Base-by-base conservation (phyloP, 2,329 filamentous ascomycete species). In the Sclerotinia sclerotiorum region DNA sequence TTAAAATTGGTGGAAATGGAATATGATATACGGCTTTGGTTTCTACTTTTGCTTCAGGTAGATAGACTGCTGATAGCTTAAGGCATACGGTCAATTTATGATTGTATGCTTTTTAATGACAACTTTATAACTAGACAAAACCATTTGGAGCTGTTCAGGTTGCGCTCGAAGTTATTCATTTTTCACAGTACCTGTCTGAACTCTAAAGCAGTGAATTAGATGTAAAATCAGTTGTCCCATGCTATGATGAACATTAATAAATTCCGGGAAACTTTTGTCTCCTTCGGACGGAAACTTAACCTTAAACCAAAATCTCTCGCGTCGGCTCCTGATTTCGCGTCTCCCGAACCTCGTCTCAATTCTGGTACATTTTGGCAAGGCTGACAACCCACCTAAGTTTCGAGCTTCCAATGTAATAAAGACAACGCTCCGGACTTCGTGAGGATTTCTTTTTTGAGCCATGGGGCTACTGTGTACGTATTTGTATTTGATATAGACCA, bases 381-480 rank as follows among this genome's bases (percentile, higher is more conserved):
- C 62, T 65, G 65, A 67, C 48, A 62, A 67, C 24, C 57, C 42
- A 48, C 42, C 35, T 29, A 29, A 66, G 49, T n/a, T 56, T 65
- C 39, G 10, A 35, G 48, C 32, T 63, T n/a, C 24, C 57, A 29
- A 62, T 62, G 58, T 62, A 21, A 56, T 19, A 29, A 17, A 39
- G 39, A 62, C 21, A 62, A 39, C 58, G n/a, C 29, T 49, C 21
- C n/a, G 32, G 32, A 42, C 24, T 63, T 63, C 35, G 29, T 39
- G 32, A 63, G 32, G n/a, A 63, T 15, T 32, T 48, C 6, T 35
- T 56, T 32, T 29, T n/a, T 5, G 2, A 44, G 44, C 52, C 27
- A 75, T 75, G 73, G 73, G 71, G 21, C 72, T 76, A 54, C 65
- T 76, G 72, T 73, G 75, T 72, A 72, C 69, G 68, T 72, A 6